Base-by-base conservation (phyloP, 495 filamentous ascomycete genomes). In the Clohesyomyces aquaticus region DNA sequence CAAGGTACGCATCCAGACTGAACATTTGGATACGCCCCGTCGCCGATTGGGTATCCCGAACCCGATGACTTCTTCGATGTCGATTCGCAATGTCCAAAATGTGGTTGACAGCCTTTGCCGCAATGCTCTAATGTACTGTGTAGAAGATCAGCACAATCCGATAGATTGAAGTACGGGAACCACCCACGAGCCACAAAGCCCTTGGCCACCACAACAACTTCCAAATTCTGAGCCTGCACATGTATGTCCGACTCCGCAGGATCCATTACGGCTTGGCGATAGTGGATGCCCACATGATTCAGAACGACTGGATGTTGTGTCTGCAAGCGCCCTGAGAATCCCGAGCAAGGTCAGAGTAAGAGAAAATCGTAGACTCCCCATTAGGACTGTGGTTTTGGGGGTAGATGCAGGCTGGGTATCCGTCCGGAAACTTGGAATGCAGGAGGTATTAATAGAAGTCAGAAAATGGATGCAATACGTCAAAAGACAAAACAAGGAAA, bases 1-100 rank as follows among this genome's bases (percentile, higher is more conserved):
- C 75, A 77, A 21, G 72, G 75, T 42, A 73, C 55, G 58, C 75
- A 77, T n/a, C n/a, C n/a, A n/a, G n/a, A n/a, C n/a, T n/a, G n/a
- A n/a, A n/a, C n/a, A n/a, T n/a, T n/a, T n/a, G n/a, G n/a, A n/a
- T n/a, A n/a, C n/a, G n/a, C n/a, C n/a, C n/a, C n/a, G n/a, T n/a
- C n/a, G n/a, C n/a, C n/a, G n/a, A n/a, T n/a, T n/a, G n/a, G n/a
- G n/a, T n/a, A n/a, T n/a, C n/a, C n/a, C n/a, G n/a, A n/a, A n/a
- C n/a, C n/a, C n/a, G 52, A 63, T 2, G 22, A 11, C 29, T 38
- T 58, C 22, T 63, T 53, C 22, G 51, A 25, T 1, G 43, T 66
- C 12, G 47, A 22, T 26, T 63, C 46, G 35, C 67, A 70, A 23
- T 28, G 55, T 12, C 67, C 67, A 27, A 28, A 59, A 9, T 58